phyloP scores from a whole-genome alignment of 2,329 filamentous ascomycete species.

The Arthrobotrys iridis region DNA sequence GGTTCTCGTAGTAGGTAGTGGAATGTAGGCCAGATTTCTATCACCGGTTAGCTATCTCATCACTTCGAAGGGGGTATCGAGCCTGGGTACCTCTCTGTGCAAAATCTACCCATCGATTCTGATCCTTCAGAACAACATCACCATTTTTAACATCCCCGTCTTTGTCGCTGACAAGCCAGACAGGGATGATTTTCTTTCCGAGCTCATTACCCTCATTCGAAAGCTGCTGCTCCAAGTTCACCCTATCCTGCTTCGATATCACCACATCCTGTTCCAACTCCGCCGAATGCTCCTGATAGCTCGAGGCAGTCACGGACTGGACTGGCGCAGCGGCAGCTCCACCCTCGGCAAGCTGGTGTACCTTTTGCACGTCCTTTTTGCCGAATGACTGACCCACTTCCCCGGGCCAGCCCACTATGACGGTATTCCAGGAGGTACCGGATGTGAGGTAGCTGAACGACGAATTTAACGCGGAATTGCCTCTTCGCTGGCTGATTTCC shows the following conservation, averaged over 20 bases:
- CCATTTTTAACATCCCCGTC: slow-evolving; percentile 72
- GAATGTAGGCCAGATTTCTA: slow-evolving; percentile 86
- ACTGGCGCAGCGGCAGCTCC: slow-evolving; percentile 48
- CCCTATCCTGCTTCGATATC: slow-evolving; percentile 75
- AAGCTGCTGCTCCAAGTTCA: slow-evolving; percentile 75
- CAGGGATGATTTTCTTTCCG: slow-evolving; percentile 76
- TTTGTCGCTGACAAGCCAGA: slow-evolving; percentile 85
- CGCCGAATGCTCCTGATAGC: slow-evolving; percentile 38
- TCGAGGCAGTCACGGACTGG: slow-evolving; percentile 25
- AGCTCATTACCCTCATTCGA: slow-evolving; percentile 28
- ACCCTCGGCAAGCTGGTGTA: slow-evolving; percentile 55
- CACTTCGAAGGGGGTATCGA: background rate
- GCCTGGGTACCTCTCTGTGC: slow-evolving; percentile 72
- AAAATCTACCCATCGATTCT: slow-evolving; percentile 86
- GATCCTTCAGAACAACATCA: slow-evolving; percentile 77
- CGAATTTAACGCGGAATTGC: slow-evolving; percentile 91
- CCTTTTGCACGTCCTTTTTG: slow-evolving; percentile 50
- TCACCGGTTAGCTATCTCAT: slow-evolving; percentile 24
- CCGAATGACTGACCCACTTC: slow-evolving; percentile 68
- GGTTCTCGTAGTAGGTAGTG: slow-evolving; percentile 94
- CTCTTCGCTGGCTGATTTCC: slow-evolving; percentile 80
- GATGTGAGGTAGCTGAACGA: slow-evolving; percentile 89
- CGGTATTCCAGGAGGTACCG: slow-evolving; percentile 89
- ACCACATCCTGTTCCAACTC: slow-evolving; percentile 71
- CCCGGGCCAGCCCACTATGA: slow-evolving; percentile 92